A percentile compares a stretch with the other conserved stretches of the same genome.
Conservation (phyloP, 148 eudicot genomes). For the Chenopodium suecicum region DNA sequence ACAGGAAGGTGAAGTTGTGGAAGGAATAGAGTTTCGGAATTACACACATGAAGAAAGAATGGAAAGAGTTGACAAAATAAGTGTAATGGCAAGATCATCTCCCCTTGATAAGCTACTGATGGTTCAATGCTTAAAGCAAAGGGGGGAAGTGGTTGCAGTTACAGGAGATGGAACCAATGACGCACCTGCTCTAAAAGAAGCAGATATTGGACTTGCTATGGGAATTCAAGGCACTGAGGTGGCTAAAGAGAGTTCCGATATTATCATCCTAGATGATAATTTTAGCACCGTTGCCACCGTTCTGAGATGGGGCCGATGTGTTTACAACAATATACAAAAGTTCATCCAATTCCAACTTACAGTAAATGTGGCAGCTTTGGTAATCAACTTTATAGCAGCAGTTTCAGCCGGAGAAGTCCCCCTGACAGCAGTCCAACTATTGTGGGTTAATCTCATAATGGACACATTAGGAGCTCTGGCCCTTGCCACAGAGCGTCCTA, state of each 20-base stretch:
- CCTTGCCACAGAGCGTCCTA: conserved; percentile 76
- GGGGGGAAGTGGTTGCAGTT: conserved; percentile 83
- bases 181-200: conserved; percentile 86
- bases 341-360: conserved; percentile 89
- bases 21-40: conserved; percentile 66
- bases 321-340: conserved; percentile 75
- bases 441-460: conserved; percentile 92
- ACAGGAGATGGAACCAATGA: conserved; percentile 88
- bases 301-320: conserved; percentile 78
- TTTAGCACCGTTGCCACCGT: conserved; percentile 66
- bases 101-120: conserved; percentile 82
- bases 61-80: conserved; percentile 47
- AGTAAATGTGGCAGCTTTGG: conserved; percentile 81
- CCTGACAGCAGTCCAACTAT: conserved; percentile 65
- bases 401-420: conserved; percentile 83
- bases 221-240: conserved; percentile 88
- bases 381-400: conserved; percentile 73
- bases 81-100: conserved; percentile 87
- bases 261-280: conserved; percentile 74
- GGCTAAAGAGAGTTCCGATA: conserved; percentile 89
- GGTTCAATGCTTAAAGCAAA: conserved; percentile 76
- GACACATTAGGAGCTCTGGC: conserved; percentile 86
- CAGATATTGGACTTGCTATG: conserved; percentile 86
- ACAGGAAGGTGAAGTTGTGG: conserved; percentile 53
- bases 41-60: conserved; percentile 62